phyloP scores from a whole-genome alignment of 2,329 filamentous ascomycete species.

The Fusarium sp. region DNA sequence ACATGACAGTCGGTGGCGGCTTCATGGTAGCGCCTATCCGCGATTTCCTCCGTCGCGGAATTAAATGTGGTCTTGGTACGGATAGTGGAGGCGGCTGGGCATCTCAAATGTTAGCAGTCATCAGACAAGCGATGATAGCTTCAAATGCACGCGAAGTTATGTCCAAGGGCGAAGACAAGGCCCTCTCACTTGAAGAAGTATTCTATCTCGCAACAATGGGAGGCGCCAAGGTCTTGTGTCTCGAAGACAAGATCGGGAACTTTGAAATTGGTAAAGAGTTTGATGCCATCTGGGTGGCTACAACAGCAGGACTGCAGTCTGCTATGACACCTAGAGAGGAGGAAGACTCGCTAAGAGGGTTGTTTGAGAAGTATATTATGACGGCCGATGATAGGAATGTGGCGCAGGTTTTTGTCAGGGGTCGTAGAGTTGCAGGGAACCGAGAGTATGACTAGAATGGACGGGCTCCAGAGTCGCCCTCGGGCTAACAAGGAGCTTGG shows the following conservation, averaged over 20 bases:
- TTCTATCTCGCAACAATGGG: conserved; percentile 5
- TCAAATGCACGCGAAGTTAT: conserved; percentile 2
- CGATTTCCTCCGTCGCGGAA: background rate
- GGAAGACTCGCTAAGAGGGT: background rate
- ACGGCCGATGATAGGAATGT: conserved; percentile 15
- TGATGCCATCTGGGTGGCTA: conserved; percentile 1
- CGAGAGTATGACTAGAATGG: background rate
- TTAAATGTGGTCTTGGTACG: conserved; percentile 4
- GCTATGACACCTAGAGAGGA: conserved; percentile 7
- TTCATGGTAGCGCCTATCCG: conserved; percentile 16
- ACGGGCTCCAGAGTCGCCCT: rapidly evolving
- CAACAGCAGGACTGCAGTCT: background rate
- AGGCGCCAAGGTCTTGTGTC: background rate
- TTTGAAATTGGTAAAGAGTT: conserved; percentile 15
- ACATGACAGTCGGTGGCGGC: conserved; percentile 8
- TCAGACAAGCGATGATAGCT: conserved; percentile 14
- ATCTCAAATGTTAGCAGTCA: conserved; percentile 10
- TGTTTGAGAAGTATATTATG: conserved; percentile 22
- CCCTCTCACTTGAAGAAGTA: conserved; percentile 10
- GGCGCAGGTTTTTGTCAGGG: conserved; percentile 1
- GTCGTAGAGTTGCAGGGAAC: background rate
- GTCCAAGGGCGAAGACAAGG: background rate
- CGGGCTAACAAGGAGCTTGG: rapidly evolving
- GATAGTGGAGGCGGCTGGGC: conserved; percentile 18
- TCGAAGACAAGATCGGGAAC: background rate